Base-by-base conservation (phyloP, 129 eudicot genomes). In the Artemisia annua region DNA sequence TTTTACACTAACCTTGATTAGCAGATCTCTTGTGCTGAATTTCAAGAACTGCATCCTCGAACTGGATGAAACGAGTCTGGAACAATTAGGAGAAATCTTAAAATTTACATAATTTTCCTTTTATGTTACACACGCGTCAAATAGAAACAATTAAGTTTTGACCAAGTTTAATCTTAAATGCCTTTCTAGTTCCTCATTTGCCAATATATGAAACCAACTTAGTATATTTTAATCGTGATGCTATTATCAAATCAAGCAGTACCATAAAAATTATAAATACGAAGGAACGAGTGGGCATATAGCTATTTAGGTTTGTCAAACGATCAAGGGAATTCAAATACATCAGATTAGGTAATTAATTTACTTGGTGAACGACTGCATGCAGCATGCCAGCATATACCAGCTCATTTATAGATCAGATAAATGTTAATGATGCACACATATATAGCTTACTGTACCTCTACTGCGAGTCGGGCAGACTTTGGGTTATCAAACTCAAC, bases 401-500 rank as follows among this genome's bases (percentile, higher is more conserved):
- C 6, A 15, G 17, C 19, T 18, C 56, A 44, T 17, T 14, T 8
- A 19, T 22, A 67, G 44, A 49, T 20, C 12, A 67, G 35, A 67
- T 19, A 48, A 15, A 2, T 7, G 5, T 39, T 30, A 28, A 52
- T 11, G 56, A 16, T 63, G 7, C 4, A 39, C 11, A 55, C 4
- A 39, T n/a, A 55, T 52, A 15, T 15, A 26, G 44, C 9, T 63
- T 18, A 19, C 62, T 18, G 54, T 82, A 82, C 86, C 86, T 82
- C 86, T 39, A 82, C 76, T 43, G 86, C 86, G 3, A 6, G 67
- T 3, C 53, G 76, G 49, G 82, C 86, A 28, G 82, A 77, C 63
- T 82, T 82, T 16, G 64, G 46, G 63, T 69, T 51, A 56, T 82
- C 86, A 68, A 82, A 82, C 48, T 77, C 82, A 2, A 82, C 82